phyloP scores from a whole-genome alignment of 345 rosid genomes.

The Anacardium occidentale region DNA sequence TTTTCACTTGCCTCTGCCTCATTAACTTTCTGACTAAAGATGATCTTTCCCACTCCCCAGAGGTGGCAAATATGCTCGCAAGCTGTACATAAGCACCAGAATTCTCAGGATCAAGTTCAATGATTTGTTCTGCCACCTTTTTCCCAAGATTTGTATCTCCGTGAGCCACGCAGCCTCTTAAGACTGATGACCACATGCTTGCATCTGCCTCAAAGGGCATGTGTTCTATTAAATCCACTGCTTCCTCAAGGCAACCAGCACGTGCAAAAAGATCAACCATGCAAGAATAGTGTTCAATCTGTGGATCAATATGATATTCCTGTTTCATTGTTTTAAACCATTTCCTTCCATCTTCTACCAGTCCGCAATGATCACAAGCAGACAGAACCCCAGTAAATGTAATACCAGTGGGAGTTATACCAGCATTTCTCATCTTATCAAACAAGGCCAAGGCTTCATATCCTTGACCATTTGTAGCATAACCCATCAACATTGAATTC shows the following conservation, averaged over 20 bases:
- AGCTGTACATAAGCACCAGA: constrained; percentile 72
- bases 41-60: constrained; percentile 83
- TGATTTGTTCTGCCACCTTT: constrained; percentile 62
- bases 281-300: constrained; percentile 75
- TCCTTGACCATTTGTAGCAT: constrained; percentile 81
- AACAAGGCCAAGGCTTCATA: constrained; percentile 58
- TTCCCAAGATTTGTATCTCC: constrained; percentile 64
- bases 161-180: constrained; percentile 74
- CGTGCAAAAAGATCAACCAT: constrained; percentile 79
- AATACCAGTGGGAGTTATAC: constrained; percentile 46
- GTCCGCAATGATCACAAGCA: constrained; percentile 84
- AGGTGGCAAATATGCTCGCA: constrained; percentile 59
- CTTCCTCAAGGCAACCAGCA: constrained; percentile 69
- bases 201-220: constrained; percentile 69
- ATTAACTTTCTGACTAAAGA: constrained; percentile 50
- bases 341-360: constrained; percentile 66
- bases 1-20: constrained; percentile 43
- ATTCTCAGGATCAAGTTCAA: constrained; percentile 77
- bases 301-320: constrained; percentile 55
- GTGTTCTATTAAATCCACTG: constrained; percentile 47
- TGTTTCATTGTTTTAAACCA: constrained; percentile 61
- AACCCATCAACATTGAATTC: constrained; percentile 87
- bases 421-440: constrained; percentile 58
- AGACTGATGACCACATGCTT: constrained; percentile 68
- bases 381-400: constrained; percentile 67